Evolutionary conservation across 2,329 filamentous ascomycete genomes (phyloP), one percentile per base, ranked within the genome.

Genomic region (Phoma herbarum): DNA sequence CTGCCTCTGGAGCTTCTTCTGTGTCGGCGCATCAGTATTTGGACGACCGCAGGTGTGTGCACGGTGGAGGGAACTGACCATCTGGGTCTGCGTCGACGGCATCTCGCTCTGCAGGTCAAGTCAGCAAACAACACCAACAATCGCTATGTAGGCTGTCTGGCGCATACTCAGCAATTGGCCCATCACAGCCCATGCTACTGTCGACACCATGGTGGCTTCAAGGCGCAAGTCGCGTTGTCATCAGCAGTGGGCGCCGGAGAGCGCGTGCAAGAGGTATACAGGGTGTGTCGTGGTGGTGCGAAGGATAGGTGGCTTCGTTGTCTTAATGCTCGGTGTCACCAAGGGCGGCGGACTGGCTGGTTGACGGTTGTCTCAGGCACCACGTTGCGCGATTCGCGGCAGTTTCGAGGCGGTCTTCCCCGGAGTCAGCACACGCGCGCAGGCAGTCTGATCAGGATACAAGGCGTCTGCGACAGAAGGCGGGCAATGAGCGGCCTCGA

Each of bases 1-100:
- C 90, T 42, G 92, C 90, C 78, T 97, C 92, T 60, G 89, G 86
- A 25, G 57, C 57, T 69, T 88, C 86, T 69, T 88, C 87, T 86
- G 75, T 70, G 50, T 64, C 46, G 60, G 65, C 41, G 60, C 60
- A 77, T 80, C 77, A 80, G 80, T 64, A 56, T 72, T 45, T 45
- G 52, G 51, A 49, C 42, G 25, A 57, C 49, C 46, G 44, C 50
- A 50, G 52, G 60, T 45, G 63, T 52, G 59, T 42, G 55, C 49
- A 53, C 28, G 46, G 45, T 22, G 59, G 43, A 39, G 57, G 44
- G 57, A 58, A 74, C 75, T 72, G 64, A 77, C 78, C 78, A 59
- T 83, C 81, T 45, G 76, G 74, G 72, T 83, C 81, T 66, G 80
- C 76, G 62, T 83, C 81, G 66, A 73, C 70, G 42, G 78, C 75